Evolutionary conservation across 2,329 filamentous ascomycete species (phyloP), one percentile per base, ranked within the genome.

Genomic region (Gaeumannomyces tritici): DNA sequence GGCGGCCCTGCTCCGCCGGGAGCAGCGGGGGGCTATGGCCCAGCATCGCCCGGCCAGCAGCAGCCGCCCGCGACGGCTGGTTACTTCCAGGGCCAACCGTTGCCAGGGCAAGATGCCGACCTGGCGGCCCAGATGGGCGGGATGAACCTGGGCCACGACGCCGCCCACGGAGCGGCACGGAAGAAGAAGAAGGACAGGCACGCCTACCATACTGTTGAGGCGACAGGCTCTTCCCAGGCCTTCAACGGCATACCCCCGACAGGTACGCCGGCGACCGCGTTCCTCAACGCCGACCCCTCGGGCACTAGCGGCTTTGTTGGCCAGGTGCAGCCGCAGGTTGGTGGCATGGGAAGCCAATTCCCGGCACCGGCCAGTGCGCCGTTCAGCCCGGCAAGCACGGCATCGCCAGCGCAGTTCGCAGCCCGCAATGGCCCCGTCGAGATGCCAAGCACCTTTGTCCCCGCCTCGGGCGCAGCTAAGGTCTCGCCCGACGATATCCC

Each of bases 111-210:
- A 63, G 81, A 85, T 68, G 76, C 71, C 62, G 79, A 78, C 21
- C 73, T 91, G 64, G 82, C 86, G 58, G 82, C 86, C 62, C 91
- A 96, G 74, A 89, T 96, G 88, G 87, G 88, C 55, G 86, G 86
- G 64, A 84, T 96, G 83, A 87, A 82, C 55, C 78, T 96, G 67
- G 85, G 82, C 42, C 80, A 67, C 55, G 78, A 82, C 55, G 75
- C 80, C 57, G 77, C 79, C 47, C 73, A 83, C 59, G 54, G 15
- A 3, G 78, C 78, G 2, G 76, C 76, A 63, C 82, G 86, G 73
- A 89, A 81, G 74, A 91, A 93, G 81, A 98, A 96, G 85, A 97
- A 96, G 82, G 89, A 97, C 73, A 86, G 91, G 64, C 93, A 98
- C 76, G 93, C 93, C 66, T 90, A 96, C 74, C 93, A 98, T 74